Percentiles rank a stretch among this genome's conserved stretches.
phyloP scores from a whole-genome alignment of 2,329 filamentous ascomycete genomes.

The Malbranchea zuffiana region DNA sequence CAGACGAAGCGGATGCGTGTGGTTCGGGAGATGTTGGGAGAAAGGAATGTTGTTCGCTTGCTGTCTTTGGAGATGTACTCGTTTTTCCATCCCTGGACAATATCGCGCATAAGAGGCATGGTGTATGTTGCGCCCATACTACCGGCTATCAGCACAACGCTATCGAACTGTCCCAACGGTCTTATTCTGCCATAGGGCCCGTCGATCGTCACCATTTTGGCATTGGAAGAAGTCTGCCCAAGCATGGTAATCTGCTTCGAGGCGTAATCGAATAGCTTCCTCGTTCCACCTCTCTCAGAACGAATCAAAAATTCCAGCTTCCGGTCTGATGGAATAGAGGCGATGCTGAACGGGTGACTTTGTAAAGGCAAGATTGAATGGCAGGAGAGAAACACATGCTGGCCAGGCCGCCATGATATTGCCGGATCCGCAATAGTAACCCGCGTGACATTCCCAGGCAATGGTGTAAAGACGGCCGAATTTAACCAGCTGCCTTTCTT shows the following conservation, averaged over 20 bases:
- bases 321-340: slow-evolving; percentile 45
- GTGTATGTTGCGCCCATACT: slow-evolving; percentile 51
- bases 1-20: slow-evolving; percentile 46
- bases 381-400: slow-evolving; percentile 52
- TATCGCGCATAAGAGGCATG: slow-evolving; percentile 45
- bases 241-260: slow-evolving; percentile 27
- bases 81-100: slow-evolving; percentile 39
- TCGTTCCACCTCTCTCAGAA: slow-evolving; percentile 44
- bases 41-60: not conserved
- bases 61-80: slow-evolving; percentile 18
- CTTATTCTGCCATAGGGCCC: slow-evolving; percentile 44
- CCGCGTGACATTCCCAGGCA: slow-evolving; percentile 46
- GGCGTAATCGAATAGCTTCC: slow-evolving; percentile 41
- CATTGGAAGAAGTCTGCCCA: slow-evolving; percentile 16
- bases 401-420: slow-evolving; percentile 50
- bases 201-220: slow-evolving; percentile 39
- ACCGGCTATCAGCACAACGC: slow-evolving; percentile 48
- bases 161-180: slow-evolving; percentile 50
- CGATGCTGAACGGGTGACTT: slow-evolving; percentile 55
- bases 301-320: slow-evolving; percentile 48
- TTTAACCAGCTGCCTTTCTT: slow-evolving; percentile 25
- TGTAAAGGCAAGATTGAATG: slow-evolving; percentile 48
- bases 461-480: slow-evolving; percentile 37
- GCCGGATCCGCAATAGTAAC: slow-evolving; percentile 46
- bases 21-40: slow-evolving; percentile 21